These are phyloP conservation scores for Kazachstania sp. DNA, from an alignment of 1,139 yeast genomes.

Conservation along the genomic window DNA sequence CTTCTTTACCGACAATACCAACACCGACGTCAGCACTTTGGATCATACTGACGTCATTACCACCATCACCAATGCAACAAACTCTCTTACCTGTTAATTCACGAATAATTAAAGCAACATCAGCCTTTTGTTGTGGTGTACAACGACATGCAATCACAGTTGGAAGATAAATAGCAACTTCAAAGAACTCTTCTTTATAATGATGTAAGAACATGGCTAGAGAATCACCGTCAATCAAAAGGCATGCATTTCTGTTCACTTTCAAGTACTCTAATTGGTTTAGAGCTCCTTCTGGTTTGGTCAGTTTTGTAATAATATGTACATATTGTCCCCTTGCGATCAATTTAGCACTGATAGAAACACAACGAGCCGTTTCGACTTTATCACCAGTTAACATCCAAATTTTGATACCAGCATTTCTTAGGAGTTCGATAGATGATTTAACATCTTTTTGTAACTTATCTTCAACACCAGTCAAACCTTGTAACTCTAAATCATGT, in stretches of 20 bases:
- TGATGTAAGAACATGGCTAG: constrained; percentile 58
- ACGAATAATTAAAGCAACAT: constrained; percentile 75
- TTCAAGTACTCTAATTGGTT: constrained; percentile 63
- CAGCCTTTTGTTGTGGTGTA: constrained; percentile 98
- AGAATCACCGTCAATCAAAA: constrained; percentile 92
- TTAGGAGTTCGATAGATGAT: constrained; percentile 77
- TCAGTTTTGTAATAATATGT: constrained; percentile 67
- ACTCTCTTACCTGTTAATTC: constrained; percentile 78
- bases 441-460: constrained; percentile 86
- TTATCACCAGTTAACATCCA: constrained; percentile 99
- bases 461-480: constrained; percentile 96
- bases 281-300: constrained; percentile 56
- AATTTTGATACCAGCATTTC: constrained; percentile 94
- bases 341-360: constrained; percentile 85
- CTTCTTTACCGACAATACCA: constrained; percentile 98
- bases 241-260: constrained; percentile 61
- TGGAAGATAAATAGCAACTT: constrained; percentile 67
- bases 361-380: constrained; percentile 96
- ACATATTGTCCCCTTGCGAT: constrained; percentile 91
- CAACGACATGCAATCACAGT: constrained; percentile 97
- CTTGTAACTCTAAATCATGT: constrained; percentile 74
- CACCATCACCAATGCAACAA: constrained; percentile 98
- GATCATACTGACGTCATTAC: constrained; percentile 98
- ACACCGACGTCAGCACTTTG: constrained; percentile 99
- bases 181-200: constrained; percentile 63